These are phyloP conservation scores for Clathrus columnatus DNA, from an alignment of 768 basidiomycete species.

Conservation along the genomic window DNA sequence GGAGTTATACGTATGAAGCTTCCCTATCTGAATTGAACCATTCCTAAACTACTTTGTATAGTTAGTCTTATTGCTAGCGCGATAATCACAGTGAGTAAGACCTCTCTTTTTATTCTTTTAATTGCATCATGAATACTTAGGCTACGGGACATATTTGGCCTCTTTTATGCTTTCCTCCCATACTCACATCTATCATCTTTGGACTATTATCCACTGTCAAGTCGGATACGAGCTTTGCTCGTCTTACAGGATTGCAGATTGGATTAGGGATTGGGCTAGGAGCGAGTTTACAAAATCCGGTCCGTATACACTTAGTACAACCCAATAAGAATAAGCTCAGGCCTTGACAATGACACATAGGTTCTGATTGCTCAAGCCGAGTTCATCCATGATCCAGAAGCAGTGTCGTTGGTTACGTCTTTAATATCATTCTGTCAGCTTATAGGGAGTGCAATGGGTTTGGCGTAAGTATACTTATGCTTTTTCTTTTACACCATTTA, in stretches of 20 bases:
- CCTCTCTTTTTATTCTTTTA: too few species aligned
- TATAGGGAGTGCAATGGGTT: too few species aligned
- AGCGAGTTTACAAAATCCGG: slow-evolving; percentile 24
- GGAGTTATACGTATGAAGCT: neutral
- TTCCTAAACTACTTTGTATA: neutral
- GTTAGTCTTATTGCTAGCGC: slow-evolving; percentile 20
- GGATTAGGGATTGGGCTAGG: slow-evolving; percentile 32
- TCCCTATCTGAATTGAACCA: neutral
- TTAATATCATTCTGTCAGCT: too few species aligned
- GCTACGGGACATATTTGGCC: slow-evolving; percentile 25
- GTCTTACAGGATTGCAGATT: slow-evolving; percentile 29
- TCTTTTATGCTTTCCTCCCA: slow-evolving; percentile 24
- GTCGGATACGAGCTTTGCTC: slow-evolving; percentile 15
- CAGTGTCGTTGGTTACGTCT: too few species aligned
- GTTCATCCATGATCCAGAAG: too few species aligned
- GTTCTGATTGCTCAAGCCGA: too few species aligned
- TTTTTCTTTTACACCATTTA: too few species aligned
- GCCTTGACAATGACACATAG: too few species aligned
- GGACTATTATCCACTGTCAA: slow-evolving; percentile 30
- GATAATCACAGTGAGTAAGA: slow-evolving; percentile 18
- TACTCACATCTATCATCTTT: slow-evolving; percentile 24
- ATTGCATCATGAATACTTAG: neutral
- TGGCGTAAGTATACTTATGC: too few species aligned
- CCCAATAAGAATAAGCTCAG: slow-evolving; percentile 6
- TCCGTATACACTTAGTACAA: too few species aligned